Percentiles rank a stretch among this genome's conserved stretches.
Evolutionary conservation across 768 basidiomycete species (phyloP).

Genomic region (Myochromella boudieri): DNA sequence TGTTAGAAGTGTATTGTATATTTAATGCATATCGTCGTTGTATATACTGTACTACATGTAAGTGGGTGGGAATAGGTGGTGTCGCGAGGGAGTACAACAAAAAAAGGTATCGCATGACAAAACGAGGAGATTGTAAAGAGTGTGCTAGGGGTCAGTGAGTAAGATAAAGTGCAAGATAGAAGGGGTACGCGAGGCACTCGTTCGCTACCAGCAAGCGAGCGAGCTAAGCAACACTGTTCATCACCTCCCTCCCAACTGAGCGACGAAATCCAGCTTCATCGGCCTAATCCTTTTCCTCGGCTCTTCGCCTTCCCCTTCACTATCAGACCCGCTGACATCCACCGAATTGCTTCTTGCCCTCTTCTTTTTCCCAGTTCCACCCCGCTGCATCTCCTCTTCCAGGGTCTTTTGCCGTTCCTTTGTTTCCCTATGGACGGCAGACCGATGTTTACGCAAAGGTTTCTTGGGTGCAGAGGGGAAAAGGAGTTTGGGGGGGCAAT

Average conservation of each 20-base stretch:
- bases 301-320: slow-evolving; percentile 18
- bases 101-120: too few species aligned
- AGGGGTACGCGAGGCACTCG: too few species aligned
- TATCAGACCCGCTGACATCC: slow-evolving; percentile 20
- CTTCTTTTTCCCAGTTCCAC: slow-evolving; percentile 6
- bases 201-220: too few species aligned
- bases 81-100: too few species aligned
- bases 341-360: slow-evolving; percentile 11
- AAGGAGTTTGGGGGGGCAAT: slow-evolving; percentile 56
- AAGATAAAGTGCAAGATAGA: too few species aligned
- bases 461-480: slow-evolving; percentile 39
- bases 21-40: too few species aligned
- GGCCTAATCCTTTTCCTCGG: slow-evolving; percentile 18
- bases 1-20: too few species aligned
- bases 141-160: too few species aligned
- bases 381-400: slow-evolving; percentile 11
- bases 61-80: too few species aligned
- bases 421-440: background rate
- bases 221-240: too few species aligned
- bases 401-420: slow-evolving; percentile 1
- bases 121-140: too few species aligned
- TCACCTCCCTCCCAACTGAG: slow-evolving; percentile 9
- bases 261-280: slow-evolving; percentile 26
- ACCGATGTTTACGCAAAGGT: slow-evolving; percentile 8
- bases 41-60: too few species aligned